Percentiles rank a stretch among this genome's conserved stretches.
These are phyloP conservation scores for Discostella stelligera DNA, from an alignment of 352 stramenopile genomes.

Conservation along the genomic window DNA sequence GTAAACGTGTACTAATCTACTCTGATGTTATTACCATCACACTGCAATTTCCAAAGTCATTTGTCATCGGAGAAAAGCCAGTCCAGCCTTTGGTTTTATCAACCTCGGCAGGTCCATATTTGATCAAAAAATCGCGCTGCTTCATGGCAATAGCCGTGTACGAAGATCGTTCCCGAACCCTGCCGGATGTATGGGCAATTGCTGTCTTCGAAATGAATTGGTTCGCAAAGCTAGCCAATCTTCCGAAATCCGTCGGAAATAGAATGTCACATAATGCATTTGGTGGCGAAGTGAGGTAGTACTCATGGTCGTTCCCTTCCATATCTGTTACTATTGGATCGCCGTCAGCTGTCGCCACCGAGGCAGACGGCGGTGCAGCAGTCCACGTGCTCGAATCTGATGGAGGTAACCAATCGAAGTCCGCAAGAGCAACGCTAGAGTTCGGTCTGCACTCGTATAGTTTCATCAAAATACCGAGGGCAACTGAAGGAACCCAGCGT, in stretches of 20 bases:
- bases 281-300: constrained; percentile 59
- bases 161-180: not conserved
- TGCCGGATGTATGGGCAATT: not conserved
- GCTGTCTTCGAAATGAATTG: constrained; percentile 7
- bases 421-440: constrained; percentile 61
- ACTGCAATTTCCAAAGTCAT: constrained; percentile 80
- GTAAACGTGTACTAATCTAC: constrained; percentile 9
- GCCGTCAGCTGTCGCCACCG: constrained; percentile 50
- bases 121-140: constrained; percentile 69
- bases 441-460: constrained; percentile 60
- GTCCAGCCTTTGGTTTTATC: constrained; percentile 73
- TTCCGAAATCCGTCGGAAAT: constrained; percentile 75
- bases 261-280: constrained; percentile 71
- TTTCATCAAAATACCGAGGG: constrained; percentile 63
- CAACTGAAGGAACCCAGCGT: constrained; percentile 71
- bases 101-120: constrained; percentile 62
- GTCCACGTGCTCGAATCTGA: constrained; percentile 40
- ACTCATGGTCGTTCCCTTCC: constrained; percentile 64
- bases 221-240: constrained; percentile 53
- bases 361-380: not conserved
- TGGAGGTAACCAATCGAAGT: constrained; percentile 79
- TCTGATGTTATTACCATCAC: constrained; percentile 54
- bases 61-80: constrained; percentile 69
- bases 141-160: constrained; percentile 52
- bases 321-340: constrained; percentile 65